phyloP scores from a whole-genome alignment of 2,329 filamentous ascomycete genomes.

The Sclerotinia spermophila region DNA sequence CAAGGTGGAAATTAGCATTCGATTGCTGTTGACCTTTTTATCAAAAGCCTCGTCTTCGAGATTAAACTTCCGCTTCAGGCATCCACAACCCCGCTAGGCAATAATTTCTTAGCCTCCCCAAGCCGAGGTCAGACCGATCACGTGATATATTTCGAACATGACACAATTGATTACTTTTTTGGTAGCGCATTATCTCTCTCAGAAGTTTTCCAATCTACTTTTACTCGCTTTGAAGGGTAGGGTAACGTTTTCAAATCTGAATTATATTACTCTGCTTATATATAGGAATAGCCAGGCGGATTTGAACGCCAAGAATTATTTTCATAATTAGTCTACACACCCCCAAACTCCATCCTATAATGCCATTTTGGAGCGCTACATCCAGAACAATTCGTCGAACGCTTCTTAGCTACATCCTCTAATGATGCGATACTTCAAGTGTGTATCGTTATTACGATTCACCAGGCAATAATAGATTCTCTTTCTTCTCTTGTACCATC shows the following conservation, averaged over 20 bases:
- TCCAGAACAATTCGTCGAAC: neutral
- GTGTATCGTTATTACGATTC: neutral
- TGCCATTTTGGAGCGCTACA: neutral
- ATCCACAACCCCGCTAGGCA: slow-evolving; percentile 16
- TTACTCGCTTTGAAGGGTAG: neutral
- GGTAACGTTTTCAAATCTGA: neutral
- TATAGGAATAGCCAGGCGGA: neutral
- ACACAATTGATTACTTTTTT: neutral
- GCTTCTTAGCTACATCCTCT: neutral
- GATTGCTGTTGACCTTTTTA: slow-evolving; percentile 11
- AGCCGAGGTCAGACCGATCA: neutral
- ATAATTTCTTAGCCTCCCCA: neutral
- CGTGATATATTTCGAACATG: neutral
- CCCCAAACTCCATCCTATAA: neutral
- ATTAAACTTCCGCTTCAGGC: slow-evolving; percentile 18
- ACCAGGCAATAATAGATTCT: slow-evolving; percentile 34
- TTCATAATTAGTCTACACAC: neutral
- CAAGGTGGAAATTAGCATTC: neutral
- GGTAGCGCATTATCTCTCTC: neutral
- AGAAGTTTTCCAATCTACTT: neutral
- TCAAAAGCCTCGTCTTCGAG: slow-evolving; percentile 18
- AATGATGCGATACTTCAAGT: neutral
- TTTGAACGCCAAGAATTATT: neutral
- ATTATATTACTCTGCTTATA: neutral
- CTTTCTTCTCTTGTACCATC: slow-evolving; percentile 31